A percentile compares a stretch with the other conserved stretches of the same genome.
These are phyloP conservation scores for Nadsonia commutata DNA, from an alignment of 1,139 yeast genomes.

Conservation along the genomic window DNA sequence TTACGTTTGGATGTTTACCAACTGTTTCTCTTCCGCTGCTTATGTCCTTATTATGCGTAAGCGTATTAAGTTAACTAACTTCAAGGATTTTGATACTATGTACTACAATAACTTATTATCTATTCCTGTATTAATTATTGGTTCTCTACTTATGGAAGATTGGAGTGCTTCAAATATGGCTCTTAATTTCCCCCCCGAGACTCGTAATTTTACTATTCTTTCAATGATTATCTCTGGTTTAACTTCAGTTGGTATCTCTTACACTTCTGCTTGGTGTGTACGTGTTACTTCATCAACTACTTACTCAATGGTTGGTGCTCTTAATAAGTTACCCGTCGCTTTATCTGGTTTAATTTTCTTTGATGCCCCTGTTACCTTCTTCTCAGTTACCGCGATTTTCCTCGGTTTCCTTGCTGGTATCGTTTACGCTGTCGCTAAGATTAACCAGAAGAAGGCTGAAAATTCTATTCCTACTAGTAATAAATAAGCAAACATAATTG, in stretches of 20 bases:
- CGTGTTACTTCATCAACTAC: slow-evolving; percentile 97
- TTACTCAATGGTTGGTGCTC: slow-evolving; percentile 97
- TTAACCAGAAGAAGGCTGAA: slow-evolving; percentile 44
- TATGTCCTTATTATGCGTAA: slow-evolving; percentile 92
- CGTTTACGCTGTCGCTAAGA: slow-evolving; percentile 87
- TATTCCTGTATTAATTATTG: slow-evolving; percentile 67
- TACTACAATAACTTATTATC: slow-evolving; percentile 90
- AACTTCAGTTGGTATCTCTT: slow-evolving; percentile 90
- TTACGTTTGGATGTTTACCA: slow-evolving; percentile 90
- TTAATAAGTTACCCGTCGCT: slow-evolving; percentile 95
- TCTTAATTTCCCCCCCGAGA: slow-evolving; percentile 61
- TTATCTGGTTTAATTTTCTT: slow-evolving; percentile 86
- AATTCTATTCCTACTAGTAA: slow-evolving; percentile 18
- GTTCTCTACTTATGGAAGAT: slow-evolving; percentile 73
- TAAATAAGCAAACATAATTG: slow-evolving; percentile 9
- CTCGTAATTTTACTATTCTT: slow-evolving; percentile 48
- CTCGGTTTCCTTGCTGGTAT: slow-evolving; percentile 90
- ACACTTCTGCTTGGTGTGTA: slow-evolving; percentile 99
- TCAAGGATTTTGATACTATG: slow-evolving; percentile 97
- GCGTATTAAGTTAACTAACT: slow-evolving; percentile 91
- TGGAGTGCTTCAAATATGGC: slow-evolving; percentile 75
- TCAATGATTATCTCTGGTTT: slow-evolving; percentile 90
- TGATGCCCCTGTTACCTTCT: slow-evolving; percentile 87
- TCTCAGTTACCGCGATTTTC: slow-evolving; percentile 78
- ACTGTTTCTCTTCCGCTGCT: slow-evolving; percentile 88